phyloP scores from a whole-genome alignment of 257 asterid genomes.

The Knoxia roxburghii region DNA sequence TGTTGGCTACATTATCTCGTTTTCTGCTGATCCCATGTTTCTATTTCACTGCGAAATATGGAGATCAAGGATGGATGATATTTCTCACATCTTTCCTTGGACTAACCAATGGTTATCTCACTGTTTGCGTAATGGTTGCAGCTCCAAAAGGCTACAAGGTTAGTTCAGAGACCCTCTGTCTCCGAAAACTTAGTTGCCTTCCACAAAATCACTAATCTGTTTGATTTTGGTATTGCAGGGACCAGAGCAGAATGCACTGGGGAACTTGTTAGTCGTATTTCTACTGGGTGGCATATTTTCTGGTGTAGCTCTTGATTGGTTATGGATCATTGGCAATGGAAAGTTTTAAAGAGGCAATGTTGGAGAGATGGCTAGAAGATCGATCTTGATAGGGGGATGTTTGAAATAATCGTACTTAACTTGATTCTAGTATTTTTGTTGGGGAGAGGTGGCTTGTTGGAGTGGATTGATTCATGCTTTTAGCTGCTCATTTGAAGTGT shows the following conservation, averaged over 20 bases:
- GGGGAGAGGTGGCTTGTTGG: no score
- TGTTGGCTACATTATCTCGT: conserved; percentile 29
- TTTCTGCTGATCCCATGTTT: conserved; percentile 38
- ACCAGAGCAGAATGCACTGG: conserved; percentile 38
- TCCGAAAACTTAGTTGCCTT: neutral
- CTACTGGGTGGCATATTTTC: conserved; percentile 30
- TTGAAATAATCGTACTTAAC: neutral
- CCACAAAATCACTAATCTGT: neutral
- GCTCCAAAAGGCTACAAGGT: conserved; percentile 50
- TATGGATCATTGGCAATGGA: conserved; percentile 36
- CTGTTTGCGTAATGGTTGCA: conserved; percentile 34
- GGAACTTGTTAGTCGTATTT: conserved; percentile 26
- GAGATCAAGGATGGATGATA: conserved; percentile 50
- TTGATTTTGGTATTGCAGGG: conserved; percentile 22
- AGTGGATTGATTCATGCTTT: no score
- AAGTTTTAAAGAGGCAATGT: conserved; percentile 9
- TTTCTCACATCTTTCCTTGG: conserved; percentile 38
- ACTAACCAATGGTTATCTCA: conserved; percentile 38
- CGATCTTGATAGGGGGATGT: neutral
- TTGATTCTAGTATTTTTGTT: no score
- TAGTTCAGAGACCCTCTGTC: neutral
- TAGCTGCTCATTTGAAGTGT: no score
- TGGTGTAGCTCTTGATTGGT: conserved; percentile 35
- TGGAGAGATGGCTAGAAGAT: neutral
- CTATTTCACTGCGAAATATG: conserved; percentile 43